Evolutionary conservation across 2,329 filamentous ascomycete species (phyloP).

Genomic region (Cercospora citrullina): DNA sequence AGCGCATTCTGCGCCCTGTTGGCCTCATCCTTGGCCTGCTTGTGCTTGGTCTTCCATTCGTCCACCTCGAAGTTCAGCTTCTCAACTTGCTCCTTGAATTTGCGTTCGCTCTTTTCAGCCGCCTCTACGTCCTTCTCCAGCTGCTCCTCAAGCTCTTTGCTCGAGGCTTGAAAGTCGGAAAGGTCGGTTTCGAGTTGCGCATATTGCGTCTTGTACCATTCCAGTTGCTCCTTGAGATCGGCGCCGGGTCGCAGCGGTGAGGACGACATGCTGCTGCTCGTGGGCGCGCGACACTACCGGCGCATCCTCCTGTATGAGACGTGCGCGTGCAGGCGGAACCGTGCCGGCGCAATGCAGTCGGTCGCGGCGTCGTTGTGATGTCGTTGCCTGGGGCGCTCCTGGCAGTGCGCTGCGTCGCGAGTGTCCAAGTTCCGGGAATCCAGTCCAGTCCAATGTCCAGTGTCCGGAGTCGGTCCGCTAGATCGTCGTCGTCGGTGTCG

Average conservation of each 20-base stretch:
- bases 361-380: neutral
- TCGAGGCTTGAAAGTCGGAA: constrained; percentile 89
- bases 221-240: constrained; percentile 69
- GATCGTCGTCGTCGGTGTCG: neutral
- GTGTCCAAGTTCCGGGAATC: neutral
- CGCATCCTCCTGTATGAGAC: constrained; percentile 28
- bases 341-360: neutral
- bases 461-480: constrained; percentile 2
- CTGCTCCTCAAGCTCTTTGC: constrained; percentile 89
- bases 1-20: constrained; percentile 79
- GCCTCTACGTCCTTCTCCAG: constrained; percentile 95
- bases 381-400: neutral
- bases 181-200: constrained; percentile 89
- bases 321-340: neutral
- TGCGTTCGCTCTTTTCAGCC: constrained; percentile 87
- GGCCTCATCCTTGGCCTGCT: constrained; percentile 86
- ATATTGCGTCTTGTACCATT: constrained; percentile 96
- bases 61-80: constrained; percentile 83
- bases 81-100: constrained; percentile 84
- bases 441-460: constrained; percentile 7
- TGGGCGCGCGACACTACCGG: constrained; percentile 36
- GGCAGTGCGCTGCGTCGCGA: neutral
- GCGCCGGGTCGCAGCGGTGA: constrained; percentile 41
- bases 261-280: constrained; percentile 35
- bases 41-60: constrained; percentile 99